Percentiles rank a stretch among this genome's conserved stretches.
Conservation (phyloP, 2,329 filamentous ascomycete species). For the Pseudohalonectria lignicola region DNA sequence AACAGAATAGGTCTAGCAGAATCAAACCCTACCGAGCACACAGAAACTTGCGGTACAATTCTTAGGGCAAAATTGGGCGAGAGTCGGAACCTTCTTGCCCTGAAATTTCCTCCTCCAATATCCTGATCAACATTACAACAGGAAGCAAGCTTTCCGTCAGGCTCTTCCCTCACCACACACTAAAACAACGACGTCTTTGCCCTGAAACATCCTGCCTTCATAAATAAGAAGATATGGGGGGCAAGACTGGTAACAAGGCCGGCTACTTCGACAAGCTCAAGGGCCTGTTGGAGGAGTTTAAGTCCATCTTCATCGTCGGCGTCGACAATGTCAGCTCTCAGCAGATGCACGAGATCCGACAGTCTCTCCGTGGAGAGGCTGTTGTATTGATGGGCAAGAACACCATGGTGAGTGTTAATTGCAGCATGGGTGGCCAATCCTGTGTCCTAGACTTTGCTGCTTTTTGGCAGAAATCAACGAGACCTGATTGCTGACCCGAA, state of each 20-base stretch:
- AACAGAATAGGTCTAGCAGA: neutral
- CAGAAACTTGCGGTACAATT: neutral
- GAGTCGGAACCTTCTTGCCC: too few species aligned
- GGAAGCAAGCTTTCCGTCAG: conserved; percentile 3
- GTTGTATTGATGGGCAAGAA: conserved; percentile 99
- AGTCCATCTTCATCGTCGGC: conserved; percentile 92
- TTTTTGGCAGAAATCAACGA: too few species aligned
- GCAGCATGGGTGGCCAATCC: neutral
- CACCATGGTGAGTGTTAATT: conserved; percentile 69
- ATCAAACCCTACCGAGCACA: neutral
- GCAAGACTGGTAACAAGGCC: conserved; percentile 84
- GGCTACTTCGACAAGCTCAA: conserved; percentile 99
- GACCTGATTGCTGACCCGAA: too few species aligned
- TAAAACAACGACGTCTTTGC: too few species aligned
- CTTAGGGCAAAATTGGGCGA: too few species aligned
- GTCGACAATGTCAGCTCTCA: conserved; percentile 99
- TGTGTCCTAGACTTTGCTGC: too few species aligned
- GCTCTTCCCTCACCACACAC: conserved; percentile 2
- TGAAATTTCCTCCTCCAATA: neutral
- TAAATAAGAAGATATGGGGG: conserved; percentile 93
- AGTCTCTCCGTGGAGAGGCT: conserved; percentile 78
- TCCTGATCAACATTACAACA: conserved; percentile 1
- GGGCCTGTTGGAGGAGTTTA: conserved; percentile 90
- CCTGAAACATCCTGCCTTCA: conserved; percentile 99
- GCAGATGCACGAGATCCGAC: conserved; percentile 99